A percentile compares a stretch with the other conserved stretches of the same genome.
phyloP scores from a whole-genome alignment of 306 rosid species.

The Dalbergia cultrata region DNA sequence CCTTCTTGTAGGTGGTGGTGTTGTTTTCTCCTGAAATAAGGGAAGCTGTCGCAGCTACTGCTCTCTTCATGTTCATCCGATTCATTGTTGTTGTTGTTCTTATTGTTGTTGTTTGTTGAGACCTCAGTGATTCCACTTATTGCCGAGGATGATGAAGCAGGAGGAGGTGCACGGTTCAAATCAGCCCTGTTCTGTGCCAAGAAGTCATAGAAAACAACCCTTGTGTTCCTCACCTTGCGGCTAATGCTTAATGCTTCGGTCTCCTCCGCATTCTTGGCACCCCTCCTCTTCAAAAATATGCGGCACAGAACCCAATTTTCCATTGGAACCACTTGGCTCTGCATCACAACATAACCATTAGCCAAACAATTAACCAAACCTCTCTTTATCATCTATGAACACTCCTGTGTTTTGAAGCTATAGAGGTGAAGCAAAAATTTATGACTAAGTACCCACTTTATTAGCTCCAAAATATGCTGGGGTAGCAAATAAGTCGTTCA shows the following conservation, averaged over 20 bases:
- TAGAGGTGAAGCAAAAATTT: no score
- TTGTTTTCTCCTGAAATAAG: conserved; percentile 53
- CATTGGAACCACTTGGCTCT: conserved; percentile 53
- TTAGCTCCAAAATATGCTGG: no score
- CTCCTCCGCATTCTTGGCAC: conserved; percentile 55
- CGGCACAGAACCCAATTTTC: conserved; percentile 94
- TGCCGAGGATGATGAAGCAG: conserved; percentile 66
- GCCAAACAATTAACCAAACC: no score
- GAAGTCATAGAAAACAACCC: conserved; percentile 86
- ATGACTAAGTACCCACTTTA: no score
- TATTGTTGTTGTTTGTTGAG: conserved; percentile 45
- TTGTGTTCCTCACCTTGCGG: conserved; percentile 20
- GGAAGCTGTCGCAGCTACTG: conserved; percentile 74
- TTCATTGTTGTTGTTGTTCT: conserved; percentile 46
- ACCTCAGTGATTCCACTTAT: conserved; percentile 79
- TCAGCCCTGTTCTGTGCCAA: conserved; percentile 62
- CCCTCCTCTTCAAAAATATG: conserved; percentile 88
- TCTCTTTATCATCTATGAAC: no score
- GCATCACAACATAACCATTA: not conserved
- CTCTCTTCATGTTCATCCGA: conserved; percentile 79
- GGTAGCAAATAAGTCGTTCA: no score
- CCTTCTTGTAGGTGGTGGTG: not conserved
- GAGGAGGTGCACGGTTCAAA: conserved; percentile 50
- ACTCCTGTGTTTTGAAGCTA: no score
- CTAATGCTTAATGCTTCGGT: conserved; percentile 23